Percentiles rank a stretch among this genome's conserved stretches.
phyloP scores from a whole-genome alignment of 345 rosid species.

The Arabidopsis suecica region DNA sequence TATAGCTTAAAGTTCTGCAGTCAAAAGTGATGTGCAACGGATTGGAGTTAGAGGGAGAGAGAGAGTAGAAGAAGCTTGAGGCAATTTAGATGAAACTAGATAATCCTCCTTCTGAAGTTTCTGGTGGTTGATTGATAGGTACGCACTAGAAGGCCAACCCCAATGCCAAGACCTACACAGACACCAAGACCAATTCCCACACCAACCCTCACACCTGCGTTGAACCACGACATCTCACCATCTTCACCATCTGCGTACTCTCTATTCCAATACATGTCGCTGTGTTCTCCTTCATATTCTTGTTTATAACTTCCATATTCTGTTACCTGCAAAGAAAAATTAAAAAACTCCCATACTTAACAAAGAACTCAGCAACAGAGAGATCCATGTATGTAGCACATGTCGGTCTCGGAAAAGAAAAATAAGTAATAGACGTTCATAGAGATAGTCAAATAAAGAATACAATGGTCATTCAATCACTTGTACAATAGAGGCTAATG shows the following conservation, averaged over 20 bases:
- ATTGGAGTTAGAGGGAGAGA: conserved; percentile 36
- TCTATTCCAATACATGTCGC: conserved; percentile 70
- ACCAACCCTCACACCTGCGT: conserved; percentile 94
- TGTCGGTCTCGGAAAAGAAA: background rate
- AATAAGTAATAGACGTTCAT: background rate
- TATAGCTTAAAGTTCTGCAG: conserved; percentile 52
- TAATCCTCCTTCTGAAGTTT: conserved; percentile 71
- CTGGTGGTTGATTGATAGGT: conserved; percentile 80
- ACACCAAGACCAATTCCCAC: conserved; percentile 97
- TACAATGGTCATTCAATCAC: conserved; percentile 6
- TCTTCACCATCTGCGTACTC: conserved; percentile 75
- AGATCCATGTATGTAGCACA: background rate
- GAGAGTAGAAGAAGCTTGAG: conserved; percentile 6
- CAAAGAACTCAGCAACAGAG: conserved; percentile 19
- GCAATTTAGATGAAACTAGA: conserved; percentile 35
- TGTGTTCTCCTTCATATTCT: conserved; percentile 66
- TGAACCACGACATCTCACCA: conserved; percentile 95
- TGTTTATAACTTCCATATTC: conserved; percentile 60
- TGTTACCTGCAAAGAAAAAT: conserved; percentile 52
- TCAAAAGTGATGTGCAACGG: conserved; percentile 44
- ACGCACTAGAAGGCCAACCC: conserved; percentile 87
- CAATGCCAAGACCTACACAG: conserved; percentile 87
- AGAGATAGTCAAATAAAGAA: background rate
- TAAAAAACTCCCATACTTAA: background rate
- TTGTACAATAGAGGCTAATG: conserved; percentile 4